Percentiles rank a stretch among this genome's conserved stretches.
phyloP scores from a whole-genome alignment of 768 basidiomycete genomes.

The Auricularia heimuer region DNA sequence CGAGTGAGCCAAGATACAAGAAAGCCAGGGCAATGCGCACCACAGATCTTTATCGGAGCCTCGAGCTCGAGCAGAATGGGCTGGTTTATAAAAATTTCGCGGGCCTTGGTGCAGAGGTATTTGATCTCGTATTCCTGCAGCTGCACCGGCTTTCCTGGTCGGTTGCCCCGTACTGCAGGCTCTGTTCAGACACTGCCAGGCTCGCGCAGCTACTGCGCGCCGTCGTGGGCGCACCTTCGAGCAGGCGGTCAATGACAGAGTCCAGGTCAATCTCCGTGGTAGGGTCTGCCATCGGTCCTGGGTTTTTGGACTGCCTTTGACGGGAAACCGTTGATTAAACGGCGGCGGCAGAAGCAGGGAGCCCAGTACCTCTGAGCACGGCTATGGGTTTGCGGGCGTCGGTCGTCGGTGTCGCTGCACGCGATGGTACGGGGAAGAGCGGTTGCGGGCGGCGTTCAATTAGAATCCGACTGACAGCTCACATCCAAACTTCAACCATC shows the following conservation, averaged over 20 bases:
- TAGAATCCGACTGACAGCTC: too few species aligned
- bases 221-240: constrained; percentile 68
- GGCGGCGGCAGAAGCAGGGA: too few species aligned
- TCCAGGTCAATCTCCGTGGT: constrained; percentile 95
- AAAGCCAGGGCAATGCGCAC: constrained; percentile 39
- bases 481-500: too few species aligned
- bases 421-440: too few species aligned
- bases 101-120: constrained; percentile 94
- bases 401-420: too few species aligned
- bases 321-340: too few species aligned
- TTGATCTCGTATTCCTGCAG: constrained; percentile 99
- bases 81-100: constrained; percentile 99
- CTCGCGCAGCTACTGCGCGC: not conserved
- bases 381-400: too few species aligned
- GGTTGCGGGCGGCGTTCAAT: too few species aligned
- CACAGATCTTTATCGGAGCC: constrained; percentile 99
- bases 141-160: constrained; percentile 97
- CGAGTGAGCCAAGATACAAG: constrained; percentile 1
- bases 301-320: not conserved
- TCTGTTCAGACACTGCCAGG: not conserved
- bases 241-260: constrained; percentile 95
- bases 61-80: constrained; percentile 96
- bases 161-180: constrained; percentile 82
- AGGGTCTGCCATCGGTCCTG: constrained; percentile 40
- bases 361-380: too few species aligned